Base-by-base conservation (phyloP, 805 yeast species). In the Ogataea populi-albae region DNA sequence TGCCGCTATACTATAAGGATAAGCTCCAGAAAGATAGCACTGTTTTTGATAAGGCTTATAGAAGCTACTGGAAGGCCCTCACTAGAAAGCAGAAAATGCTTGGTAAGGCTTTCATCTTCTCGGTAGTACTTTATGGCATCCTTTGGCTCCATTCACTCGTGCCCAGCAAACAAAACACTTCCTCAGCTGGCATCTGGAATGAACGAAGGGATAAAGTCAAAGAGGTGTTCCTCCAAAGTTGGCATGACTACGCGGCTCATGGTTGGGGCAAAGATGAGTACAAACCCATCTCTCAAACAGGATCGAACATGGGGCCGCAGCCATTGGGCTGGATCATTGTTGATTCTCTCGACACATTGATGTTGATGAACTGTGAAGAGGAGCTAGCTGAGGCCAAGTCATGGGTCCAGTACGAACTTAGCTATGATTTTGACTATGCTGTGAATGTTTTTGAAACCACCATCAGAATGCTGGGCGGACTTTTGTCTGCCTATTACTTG, bases 271-370 rank as follows among this genome's bases (percentile, higher is more conserved):
- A 68, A 40, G 97, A 88, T 55, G 75, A 79, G 1, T 88, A 82
- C 52, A 67, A 69, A 26, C 96, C 96, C 0, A 52, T 83, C n/a
- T 57, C 72, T 6, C 73, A 77, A 33, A 59, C 49, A 1, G 86
- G 84, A 17, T 65, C 73, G 38, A 83, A 86, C 54, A 83, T 86
- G 87, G 88, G 91, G 4, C 76, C 79, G 4, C 48, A 69, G 35
- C 96, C 96, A 1, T 60, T 89, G 46, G 97, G 97, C 2, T 88
- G 96, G 96, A 84, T 88, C 55, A 80, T 88, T 50, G 93, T 89
- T 4, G 96, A 88, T 58, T 72, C 91, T 1, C 61, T 89, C 34
- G 97, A 89, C 52, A 84, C 96, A 0, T 61, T 89, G 67, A 70
- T 78, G 65, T 41, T 88, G 16, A 87, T 88, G 95, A 82, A 72